Evolutionary conservation across 2,329 filamentous ascomycete species (phyloP).

Genomic region (Pseudocercospora fuligena): DNA sequence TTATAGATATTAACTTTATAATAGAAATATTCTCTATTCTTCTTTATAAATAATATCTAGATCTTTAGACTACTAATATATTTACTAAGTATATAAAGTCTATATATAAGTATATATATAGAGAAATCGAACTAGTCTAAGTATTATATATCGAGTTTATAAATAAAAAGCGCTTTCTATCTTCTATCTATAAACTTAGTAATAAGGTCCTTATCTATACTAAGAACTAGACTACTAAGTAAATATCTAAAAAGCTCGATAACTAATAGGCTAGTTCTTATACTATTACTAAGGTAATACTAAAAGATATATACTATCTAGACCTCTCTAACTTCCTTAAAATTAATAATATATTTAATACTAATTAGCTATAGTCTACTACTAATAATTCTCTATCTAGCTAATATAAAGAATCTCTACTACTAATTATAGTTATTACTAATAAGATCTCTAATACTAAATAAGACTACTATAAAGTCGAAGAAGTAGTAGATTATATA

Average conservation of each 20-base stretch:
- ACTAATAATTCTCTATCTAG: neutral
- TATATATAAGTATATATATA: neutral
- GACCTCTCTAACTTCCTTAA: neutral
- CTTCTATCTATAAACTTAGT: neutral
- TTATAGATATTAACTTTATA: neutral
- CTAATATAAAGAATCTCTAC: neutral
- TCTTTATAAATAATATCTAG: neutral
- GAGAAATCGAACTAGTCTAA: neutral
- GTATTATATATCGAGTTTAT: neutral
- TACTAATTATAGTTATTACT: neutral
- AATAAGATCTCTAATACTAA: neutral
- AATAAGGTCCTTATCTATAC: neutral
- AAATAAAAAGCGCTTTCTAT: neutral
- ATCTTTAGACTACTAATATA: neutral
- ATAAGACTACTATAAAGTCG: neutral
- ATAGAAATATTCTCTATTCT: neutral
- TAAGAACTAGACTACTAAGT: neutral
- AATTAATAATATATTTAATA: slow-evolving; percentile 1
- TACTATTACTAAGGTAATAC: neutral
- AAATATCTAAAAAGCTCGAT: neutral
- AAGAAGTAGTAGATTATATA: neutral
- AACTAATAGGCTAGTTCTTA: neutral
- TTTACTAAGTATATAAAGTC: neutral
- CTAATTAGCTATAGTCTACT: slow-evolving; percentile 1
- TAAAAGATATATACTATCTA: neutral